phyloP scores from a whole-genome alignment of 1,139 yeast species.

The Hyphopichia fennica region DNA sequence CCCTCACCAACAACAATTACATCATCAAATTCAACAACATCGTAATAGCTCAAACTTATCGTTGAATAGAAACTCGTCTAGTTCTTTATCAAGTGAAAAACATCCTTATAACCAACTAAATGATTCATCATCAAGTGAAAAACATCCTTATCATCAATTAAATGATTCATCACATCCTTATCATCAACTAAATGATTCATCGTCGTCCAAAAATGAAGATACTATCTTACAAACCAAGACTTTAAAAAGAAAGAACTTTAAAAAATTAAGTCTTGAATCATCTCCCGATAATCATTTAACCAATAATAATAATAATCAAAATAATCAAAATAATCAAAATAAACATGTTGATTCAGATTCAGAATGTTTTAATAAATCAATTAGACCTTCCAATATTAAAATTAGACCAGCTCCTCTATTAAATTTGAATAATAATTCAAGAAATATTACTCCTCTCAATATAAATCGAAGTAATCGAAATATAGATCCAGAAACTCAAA shows the following conservation, averaged over 20 bases:
- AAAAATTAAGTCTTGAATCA: constrained; percentile 54
- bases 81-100: too few relatives aligned
- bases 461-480: constrained; percentile 22
- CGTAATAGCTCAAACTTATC: too few relatives aligned
- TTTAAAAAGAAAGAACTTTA: constrained; percentile 70
- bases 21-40: too few relatives aligned
- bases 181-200: constrained; percentile 10
- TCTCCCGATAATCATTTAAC: constrained; percentile 12
- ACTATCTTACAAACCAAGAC: constrained; percentile 53
- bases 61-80: too few relatives aligned
- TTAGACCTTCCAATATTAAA: constrained; percentile 15
- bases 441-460: constrained; percentile 7
- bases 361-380: constrained; percentile 5
- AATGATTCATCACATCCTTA: constrained; percentile 19
- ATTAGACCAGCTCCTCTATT: constrained; percentile 27
- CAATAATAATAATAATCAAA: too few relatives aligned
- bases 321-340: too few relatives aligned
- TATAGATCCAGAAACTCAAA: constrained; percentile 30
- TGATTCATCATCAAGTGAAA: too few relatives aligned
- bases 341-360: too few relatives aligned
- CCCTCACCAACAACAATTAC: too few relatives aligned
- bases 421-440: constrained; percentile 10
- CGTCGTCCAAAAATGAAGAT: constrained; percentile 9
- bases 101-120: constrained; percentile 12
- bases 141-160: constrained; percentile 10